Evolutionary conservation across 2,329 filamentous ascomycete genomes (phyloP).

Genomic region (Ceratocystis cacaofunesta): DNA sequence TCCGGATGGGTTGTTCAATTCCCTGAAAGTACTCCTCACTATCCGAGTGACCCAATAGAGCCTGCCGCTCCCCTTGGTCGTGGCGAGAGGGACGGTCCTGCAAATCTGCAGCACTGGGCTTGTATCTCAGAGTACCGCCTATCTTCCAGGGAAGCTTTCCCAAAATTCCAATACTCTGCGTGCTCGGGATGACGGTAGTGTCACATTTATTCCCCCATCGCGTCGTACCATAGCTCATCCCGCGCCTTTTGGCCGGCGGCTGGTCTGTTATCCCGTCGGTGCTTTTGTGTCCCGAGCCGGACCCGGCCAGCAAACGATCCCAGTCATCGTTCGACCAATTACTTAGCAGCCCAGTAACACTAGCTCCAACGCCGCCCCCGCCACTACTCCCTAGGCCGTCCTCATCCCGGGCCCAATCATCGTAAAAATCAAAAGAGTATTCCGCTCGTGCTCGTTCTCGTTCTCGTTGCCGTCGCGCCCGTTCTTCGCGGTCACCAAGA

Average conservation of each 20-base stretch:
- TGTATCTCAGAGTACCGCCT: conserved; percentile 70
- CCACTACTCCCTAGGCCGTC: conserved; percentile 31
- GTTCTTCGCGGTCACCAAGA: conserved; percentile 57
- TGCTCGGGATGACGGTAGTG: conserved; percentile 79
- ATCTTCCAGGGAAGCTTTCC: conserved; percentile 73
- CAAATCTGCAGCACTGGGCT: conserved; percentile 77
- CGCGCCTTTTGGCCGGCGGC: conserved; percentile 58
- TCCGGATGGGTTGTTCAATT: conserved; percentile 22
- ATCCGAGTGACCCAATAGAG: conserved; percentile 38
- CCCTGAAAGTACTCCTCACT: conserved; percentile 34
- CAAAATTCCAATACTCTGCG: conserved; percentile 71
- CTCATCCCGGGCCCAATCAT: conserved; percentile 71
- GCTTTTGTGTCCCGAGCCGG: conserved; percentile 27
- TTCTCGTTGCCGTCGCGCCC: conserved; percentile 51
- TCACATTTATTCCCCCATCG: conserved; percentile 52
- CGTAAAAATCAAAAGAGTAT: conserved; percentile 90
- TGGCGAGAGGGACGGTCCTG: conserved; percentile 63
- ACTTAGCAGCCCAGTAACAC: conserved; percentile 44
- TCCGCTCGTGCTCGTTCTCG: conserved; percentile 53
- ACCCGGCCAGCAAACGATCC: conserved; percentile 64
- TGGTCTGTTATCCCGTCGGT: conserved; percentile 31
- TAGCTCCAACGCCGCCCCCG: conserved; percentile 18
- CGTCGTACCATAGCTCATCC: conserved; percentile 74
- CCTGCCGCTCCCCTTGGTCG: conserved; percentile 46
- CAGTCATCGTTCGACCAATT: conserved; percentile 72